These are phyloP conservation scores for Pisolithus sp. DNA, from an alignment of 768 basidiomycete species.

Conservation along the genomic window DNA sequence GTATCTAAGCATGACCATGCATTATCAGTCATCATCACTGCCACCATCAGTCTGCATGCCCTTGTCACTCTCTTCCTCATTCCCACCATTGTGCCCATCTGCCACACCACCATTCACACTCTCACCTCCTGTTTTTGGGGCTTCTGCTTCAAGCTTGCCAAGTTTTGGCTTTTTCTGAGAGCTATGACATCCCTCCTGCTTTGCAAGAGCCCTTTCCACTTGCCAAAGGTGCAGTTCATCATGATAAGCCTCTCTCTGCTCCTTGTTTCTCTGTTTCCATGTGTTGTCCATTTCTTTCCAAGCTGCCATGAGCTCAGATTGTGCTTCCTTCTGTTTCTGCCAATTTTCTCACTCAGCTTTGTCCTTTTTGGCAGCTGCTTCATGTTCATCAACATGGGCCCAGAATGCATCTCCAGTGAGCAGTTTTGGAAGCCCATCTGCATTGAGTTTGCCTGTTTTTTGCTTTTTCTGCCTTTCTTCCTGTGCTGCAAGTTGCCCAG, in stretches of 20 bases:
- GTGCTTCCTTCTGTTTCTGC: not conserved
- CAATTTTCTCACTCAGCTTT: not conserved
- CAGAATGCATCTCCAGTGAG: not conserved
- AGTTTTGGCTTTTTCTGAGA: too few species aligned
- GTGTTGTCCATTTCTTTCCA: not conserved
- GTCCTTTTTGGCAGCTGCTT: not conserved
- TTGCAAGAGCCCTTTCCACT: too few species aligned
- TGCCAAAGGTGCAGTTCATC: not conserved
- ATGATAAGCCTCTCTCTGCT: not conserved
- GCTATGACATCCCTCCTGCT: not conserved
- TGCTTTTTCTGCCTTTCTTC: slow-evolving; percentile 3
- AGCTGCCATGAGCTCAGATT: not conserved
- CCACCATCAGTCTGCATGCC: too few species aligned
- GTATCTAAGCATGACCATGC: too few species aligned
- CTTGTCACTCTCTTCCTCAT: too few species aligned
- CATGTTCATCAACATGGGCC: not conserved
- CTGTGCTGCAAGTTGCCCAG: slow-evolving; percentile 7
- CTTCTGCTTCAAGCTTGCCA: too few species aligned
- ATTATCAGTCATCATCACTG: too few species aligned
- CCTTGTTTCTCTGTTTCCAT: not conserved
- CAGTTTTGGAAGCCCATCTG: not conserved
- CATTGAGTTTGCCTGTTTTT: not conserved
- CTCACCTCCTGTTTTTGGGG: too few species aligned
- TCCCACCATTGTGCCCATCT: too few species aligned
- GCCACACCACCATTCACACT: too few species aligned